phyloP scores from a whole-genome alignment of 139 green algal genomes.

The Chlamydomonas applanata region DNA sequence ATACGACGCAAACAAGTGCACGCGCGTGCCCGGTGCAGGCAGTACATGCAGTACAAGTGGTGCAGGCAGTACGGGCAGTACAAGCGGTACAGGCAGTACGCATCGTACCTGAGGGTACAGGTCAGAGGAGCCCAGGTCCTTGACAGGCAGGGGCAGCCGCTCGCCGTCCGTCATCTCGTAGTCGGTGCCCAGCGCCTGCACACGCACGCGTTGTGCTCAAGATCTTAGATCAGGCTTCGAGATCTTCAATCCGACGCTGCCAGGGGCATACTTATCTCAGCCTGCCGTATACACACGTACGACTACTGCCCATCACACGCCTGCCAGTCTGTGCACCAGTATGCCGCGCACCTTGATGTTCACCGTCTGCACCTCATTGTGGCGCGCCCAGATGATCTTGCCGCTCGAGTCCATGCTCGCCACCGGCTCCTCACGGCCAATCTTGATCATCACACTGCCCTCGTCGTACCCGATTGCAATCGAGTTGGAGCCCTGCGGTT shows the following conservation, averaged over 20 bases:
- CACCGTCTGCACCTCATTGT: constrained; percentile 67
- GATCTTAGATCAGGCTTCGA: too few species aligned
- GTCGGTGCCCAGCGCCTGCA: constrained; percentile 69
- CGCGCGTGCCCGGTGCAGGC: too few species aligned
- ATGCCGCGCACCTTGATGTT: constrained; percentile 80
- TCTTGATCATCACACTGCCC: constrained; percentile 88
- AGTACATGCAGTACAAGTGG: too few species aligned
- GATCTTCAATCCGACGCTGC: too few species aligned
- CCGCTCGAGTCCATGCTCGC: constrained; percentile 94
- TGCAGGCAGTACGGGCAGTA: too few species aligned
- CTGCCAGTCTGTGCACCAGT: too few species aligned
- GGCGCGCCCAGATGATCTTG: constrained; percentile 83
- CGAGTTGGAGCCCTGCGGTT: constrained; percentile 22
- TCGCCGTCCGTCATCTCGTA: constrained; percentile 86
- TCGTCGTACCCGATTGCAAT: constrained; percentile 94
- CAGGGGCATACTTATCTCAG: too few species aligned
- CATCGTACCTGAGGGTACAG: constrained; percentile 87
- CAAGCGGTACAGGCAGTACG: too few species aligned
- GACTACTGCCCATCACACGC: too few species aligned
- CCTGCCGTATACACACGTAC: too few species aligned
- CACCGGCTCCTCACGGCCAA: constrained; percentile 95
- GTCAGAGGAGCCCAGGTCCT: constrained; percentile 94
- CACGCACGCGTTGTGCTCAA: too few species aligned
- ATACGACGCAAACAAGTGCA: neutral
- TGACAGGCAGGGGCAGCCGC: constrained; percentile 92